phyloP scores from a whole-genome alignment of 208 protist species.

The Acanthamoeba rhysodes region DNA sequence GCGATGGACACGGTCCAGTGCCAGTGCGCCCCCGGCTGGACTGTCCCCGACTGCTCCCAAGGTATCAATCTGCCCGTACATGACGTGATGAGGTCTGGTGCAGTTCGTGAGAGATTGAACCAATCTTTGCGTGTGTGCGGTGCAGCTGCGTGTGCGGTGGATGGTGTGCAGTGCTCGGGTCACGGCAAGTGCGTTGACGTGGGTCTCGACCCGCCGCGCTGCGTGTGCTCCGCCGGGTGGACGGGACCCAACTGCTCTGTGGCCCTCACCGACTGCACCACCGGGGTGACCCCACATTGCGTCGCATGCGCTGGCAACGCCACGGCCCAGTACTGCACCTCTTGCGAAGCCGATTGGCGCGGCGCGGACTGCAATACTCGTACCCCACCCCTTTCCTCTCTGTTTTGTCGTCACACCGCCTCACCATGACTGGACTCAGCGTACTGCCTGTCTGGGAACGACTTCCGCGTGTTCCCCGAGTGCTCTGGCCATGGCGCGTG shows the following conservation, averaged over 20 bases:
- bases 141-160: neutral
- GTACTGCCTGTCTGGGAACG: neutral
- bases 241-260: neutral
- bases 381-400: neutral
- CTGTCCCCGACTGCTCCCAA: neutral
- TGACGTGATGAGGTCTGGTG: too few species aligned
- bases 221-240: neutral
- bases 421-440: neutral
- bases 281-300: neutral
- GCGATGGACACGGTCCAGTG: neutral
- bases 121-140: too few species aligned
- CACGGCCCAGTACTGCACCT: neutral
- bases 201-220: neutral
- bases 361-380: neutral
- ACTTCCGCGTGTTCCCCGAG: neutral
- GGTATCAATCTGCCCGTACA: too few species aligned
- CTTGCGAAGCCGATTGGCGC: neutral
- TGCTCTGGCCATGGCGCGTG: neutral
- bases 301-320: neutral
- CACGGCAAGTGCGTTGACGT: slow-evolving; percentile 4
- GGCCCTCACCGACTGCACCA: neutral
- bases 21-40: neutral
- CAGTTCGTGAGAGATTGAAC: too few species aligned
- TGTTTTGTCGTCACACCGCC: too few species aligned
- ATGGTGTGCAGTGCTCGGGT: neutral